phyloP scores from a whole-genome alignment of 805 yeast species.

The Lipomyces oligophaga region DNA sequence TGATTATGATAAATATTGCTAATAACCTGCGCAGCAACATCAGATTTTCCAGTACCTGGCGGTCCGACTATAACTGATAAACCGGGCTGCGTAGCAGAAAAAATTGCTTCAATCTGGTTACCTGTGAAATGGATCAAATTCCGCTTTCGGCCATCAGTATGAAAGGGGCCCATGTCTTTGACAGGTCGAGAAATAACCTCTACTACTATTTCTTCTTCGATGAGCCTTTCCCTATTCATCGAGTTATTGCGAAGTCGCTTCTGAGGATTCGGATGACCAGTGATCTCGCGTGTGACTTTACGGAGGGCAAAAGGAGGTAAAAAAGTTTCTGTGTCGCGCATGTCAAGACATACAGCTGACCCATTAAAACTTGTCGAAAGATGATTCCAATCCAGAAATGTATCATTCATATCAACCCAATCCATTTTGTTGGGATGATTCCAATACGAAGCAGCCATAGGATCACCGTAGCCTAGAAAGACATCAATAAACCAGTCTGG shows the following conservation, averaged over 20 bases:
- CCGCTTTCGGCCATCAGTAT: constrained; percentile 10
- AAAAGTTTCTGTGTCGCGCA: constrained; percentile 13
- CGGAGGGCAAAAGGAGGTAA: constrained; percentile 19
- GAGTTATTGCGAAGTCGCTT: constrained; percentile 1
- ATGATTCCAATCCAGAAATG: constrained; percentile 33
- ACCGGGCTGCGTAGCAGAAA: constrained; percentile 42
- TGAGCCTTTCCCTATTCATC: constrained; percentile 10
- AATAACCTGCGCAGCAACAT: constrained; percentile 33
- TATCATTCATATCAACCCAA: constrained; percentile 31
- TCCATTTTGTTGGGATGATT: constrained; percentile 12
- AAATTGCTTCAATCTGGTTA: constrained; percentile 34
- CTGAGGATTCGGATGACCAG: background rate
- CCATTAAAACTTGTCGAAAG: constrained; percentile 26
- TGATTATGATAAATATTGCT: constrained; percentile 28
- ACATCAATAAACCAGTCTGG: constrained; percentile 41
- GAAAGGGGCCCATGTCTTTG: constrained; percentile 27
- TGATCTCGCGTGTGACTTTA: constrained; percentile 1
- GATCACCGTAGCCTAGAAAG: constrained; percentile 38
- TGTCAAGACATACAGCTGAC: constrained; percentile 14
- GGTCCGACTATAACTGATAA: constrained; percentile 68
- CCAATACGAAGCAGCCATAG: constrained; percentile 20
- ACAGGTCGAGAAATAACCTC: constrained; percentile 19
- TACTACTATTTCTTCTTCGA: constrained; percentile 7
- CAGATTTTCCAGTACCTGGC: constrained; percentile 68
- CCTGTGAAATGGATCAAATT: constrained; percentile 28